Conservation (phyloP, 352 stramenopile species). For the Phytophthora ohioensis region DNA sequence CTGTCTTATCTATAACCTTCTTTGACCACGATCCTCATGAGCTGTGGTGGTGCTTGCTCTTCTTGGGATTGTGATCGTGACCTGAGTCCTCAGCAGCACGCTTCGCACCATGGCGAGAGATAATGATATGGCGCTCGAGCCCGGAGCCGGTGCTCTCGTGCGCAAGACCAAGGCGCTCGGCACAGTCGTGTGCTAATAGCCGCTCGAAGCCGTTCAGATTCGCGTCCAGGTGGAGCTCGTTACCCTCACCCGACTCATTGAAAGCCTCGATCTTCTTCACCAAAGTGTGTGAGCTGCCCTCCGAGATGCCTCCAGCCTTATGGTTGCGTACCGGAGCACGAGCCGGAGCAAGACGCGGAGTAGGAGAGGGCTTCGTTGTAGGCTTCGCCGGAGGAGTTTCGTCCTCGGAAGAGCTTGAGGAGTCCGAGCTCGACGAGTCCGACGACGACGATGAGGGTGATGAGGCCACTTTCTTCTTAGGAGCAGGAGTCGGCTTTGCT, state of each 20-base stretch:
- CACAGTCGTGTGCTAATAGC: conserved; percentile 83
- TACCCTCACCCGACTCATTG: conserved; percentile 48
- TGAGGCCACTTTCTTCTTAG: conserved; percentile 23
- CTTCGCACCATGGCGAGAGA: conserved; percentile 42
- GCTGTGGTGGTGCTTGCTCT: conserved; percentile 37
- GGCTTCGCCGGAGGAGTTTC: conserved; percentile 22
- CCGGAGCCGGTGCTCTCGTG: conserved; percentile 77
- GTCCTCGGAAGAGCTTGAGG: conserved; percentile 32
- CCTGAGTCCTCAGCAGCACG: conserved; percentile 23
- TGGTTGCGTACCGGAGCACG: conserved; percentile 13
- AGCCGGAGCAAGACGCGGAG: conserved; percentile 17
- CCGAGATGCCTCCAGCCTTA: conserved; percentile 60
- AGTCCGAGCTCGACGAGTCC: conserved; percentile 26
- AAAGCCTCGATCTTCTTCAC: conserved; percentile 88
- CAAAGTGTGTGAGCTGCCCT: conserved; percentile 76
- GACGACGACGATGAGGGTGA: conserved; percentile 9
- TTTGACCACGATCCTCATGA: not conserved
- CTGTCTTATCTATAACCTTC: no score
- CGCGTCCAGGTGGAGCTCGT: conserved; percentile 72
- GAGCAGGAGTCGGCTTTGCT: not conserved
- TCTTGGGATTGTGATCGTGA: conserved; percentile 37
- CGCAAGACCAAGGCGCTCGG: conserved; percentile 74
- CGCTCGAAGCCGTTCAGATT: conserved; percentile 88
- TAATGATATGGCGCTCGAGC: conserved; percentile 85
- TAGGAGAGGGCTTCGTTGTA: conserved; percentile 5